Evolutionary conservation across 148 eudicot genomes (phyloP).

Genomic region (Arbutus unedo): DNA sequence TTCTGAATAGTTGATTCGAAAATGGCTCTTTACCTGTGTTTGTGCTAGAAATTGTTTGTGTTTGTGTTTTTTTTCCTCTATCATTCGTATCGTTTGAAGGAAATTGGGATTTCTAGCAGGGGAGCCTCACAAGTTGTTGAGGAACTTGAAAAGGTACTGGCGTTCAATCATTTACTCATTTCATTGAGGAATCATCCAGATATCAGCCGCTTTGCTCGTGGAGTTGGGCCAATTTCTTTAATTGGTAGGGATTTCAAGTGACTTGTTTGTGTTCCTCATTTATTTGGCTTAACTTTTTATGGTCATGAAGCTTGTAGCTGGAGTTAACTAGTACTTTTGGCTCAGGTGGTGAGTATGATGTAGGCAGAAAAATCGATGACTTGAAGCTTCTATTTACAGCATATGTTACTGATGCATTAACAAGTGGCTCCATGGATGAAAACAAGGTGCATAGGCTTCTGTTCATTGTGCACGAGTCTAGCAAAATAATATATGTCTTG

Average conservation of each 20-base stretch:
- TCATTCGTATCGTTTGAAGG: slow-evolving; percentile 7
- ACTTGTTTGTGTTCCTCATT: slow-evolving; percentile 15
- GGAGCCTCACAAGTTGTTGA: slow-evolving; percentile 49
- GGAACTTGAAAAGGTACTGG: slow-evolving; percentile 73
- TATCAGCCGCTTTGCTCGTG: slow-evolving; percentile 71
- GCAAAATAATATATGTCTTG: background rate
- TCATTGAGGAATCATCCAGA: slow-evolving; percentile 74
- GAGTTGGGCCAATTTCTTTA: slow-evolving; percentile 74
- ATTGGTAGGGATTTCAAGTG: slow-evolving; percentile 44
- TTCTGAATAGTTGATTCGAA: background rate
- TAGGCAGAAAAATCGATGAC: slow-evolving; percentile 70
- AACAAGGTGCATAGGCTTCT: slow-evolving; percentile 47
- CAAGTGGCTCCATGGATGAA: slow-evolving; percentile 83
- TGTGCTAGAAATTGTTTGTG: background rate
- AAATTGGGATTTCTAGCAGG: slow-evolving; percentile 39
- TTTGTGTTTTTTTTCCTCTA: slow-evolving; percentile 13
- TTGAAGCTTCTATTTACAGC: slow-evolving; percentile 84
- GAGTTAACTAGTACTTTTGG: slow-evolving; percentile 17
- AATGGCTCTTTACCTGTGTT: background rate
- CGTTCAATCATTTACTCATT: slow-evolving; percentile 55
- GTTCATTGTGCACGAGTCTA: background rate
- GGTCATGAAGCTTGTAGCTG: background rate
- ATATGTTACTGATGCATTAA: slow-evolving; percentile 65
- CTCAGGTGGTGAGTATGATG: slow-evolving; percentile 83
- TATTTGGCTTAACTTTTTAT: slow-evolving; percentile 5